Percentiles rank a stretch among this genome's conserved stretches.
phyloP scores from a whole-genome alignment of 139 green algal species.

The Auxenochlorella pyrenoidosa region DNA sequence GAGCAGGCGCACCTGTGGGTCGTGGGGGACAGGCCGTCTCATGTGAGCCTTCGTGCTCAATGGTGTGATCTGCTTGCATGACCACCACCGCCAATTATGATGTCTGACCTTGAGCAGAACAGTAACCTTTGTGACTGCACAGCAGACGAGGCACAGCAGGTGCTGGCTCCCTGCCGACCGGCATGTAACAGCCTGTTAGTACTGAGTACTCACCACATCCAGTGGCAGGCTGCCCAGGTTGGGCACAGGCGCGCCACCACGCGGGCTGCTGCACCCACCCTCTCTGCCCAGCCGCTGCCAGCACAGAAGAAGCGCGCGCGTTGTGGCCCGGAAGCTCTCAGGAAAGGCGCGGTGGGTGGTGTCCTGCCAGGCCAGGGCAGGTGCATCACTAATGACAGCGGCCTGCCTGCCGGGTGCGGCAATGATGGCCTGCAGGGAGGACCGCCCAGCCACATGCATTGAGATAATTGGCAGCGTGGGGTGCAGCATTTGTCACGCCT shows the following conservation, averaged over 20 bases:
- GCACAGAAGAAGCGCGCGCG: slow-evolving; percentile 17
- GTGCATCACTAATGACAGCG: neutral
- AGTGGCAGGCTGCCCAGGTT: neutral
- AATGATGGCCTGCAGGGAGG: neutral
- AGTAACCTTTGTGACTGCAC: too few relatives aligned
- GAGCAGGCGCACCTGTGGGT: neutral
- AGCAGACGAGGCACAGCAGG: too few relatives aligned
- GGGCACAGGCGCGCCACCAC: neutral
- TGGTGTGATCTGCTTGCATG: too few relatives aligned
- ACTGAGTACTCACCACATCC: slow-evolving; percentile 6
- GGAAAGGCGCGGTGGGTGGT: neutral
- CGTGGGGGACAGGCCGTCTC: neutral
- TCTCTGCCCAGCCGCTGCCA: neutral
- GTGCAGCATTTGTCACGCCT: too few relatives aligned
- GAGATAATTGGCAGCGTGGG: too few relatives aligned
- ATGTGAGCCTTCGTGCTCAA: too few relatives aligned
- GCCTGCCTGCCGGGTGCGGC: neutral
- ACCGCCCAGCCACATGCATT: too few relatives aligned
- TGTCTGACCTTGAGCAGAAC: too few relatives aligned
- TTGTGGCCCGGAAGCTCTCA: neutral
- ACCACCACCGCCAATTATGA: too few relatives aligned
- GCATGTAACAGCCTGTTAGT: too few relatives aligned
- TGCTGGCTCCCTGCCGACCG: too few relatives aligned
- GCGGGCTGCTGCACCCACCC: neutral
- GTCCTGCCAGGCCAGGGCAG: slow-evolving; percentile 5